Conservation (phyloP, 495 filamentous ascomycete genomes). For the Penicillium salamii region DNA sequence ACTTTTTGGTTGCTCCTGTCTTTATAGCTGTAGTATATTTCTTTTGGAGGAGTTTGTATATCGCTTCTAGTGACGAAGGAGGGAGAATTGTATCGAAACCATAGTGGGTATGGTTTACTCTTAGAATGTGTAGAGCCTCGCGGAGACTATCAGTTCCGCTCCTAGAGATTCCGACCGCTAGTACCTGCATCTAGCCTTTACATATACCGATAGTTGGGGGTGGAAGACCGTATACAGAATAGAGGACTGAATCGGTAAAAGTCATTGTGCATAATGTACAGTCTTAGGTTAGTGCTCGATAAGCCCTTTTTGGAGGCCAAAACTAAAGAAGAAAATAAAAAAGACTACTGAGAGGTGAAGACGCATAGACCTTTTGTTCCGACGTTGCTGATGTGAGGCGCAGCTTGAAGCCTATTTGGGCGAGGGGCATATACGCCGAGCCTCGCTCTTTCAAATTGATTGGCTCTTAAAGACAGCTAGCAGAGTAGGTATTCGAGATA, state of each 20-base stretch:
- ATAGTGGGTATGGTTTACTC: constrained; percentile 23
- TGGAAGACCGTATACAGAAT: constrained; percentile 16
- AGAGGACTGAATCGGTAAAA: constrained; percentile 1
- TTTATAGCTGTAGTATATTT: constrained; percentile 14
- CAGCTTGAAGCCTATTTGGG: neutral
- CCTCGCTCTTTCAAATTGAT: no score
- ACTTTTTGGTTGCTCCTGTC: neutral
- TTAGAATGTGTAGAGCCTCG: constrained; percentile 22
- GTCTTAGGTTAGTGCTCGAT: no score
- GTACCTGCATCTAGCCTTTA: constrained; percentile 22
- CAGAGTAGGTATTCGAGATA: no score
- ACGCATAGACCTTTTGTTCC: neutral
- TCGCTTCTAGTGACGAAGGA: constrained; percentile 12
- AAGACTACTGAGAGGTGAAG: no score
- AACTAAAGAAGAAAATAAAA: no score
- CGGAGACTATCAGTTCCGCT: constrained; percentile 29
- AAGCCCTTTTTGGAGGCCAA: no score
- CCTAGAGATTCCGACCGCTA: constrained; percentile 27
- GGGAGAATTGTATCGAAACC: constrained; percentile 24
- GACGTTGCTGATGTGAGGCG: constrained; percentile 2
- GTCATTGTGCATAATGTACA: neutral
- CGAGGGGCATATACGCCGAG: neutral
- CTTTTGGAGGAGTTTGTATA: constrained; percentile 14
- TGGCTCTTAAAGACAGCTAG: no score
- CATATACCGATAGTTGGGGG: constrained; percentile 9